Base-by-base conservation (phyloP, 768 basidiomycete species). In the Lactifluus volemus region DNA sequence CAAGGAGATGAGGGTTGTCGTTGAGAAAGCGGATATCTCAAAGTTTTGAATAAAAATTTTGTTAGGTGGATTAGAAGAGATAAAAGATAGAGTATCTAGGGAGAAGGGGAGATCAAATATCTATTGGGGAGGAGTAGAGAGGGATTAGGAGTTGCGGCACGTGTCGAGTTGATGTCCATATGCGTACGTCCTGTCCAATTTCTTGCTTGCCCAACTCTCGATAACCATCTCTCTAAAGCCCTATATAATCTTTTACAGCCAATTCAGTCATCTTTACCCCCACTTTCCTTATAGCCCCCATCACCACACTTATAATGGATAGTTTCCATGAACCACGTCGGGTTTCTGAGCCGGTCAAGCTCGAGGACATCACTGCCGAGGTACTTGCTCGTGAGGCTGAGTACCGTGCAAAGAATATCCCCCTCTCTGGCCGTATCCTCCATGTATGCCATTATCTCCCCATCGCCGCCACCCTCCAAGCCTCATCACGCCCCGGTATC, bases 361-460 rank as follows among this genome's bases (percentile, higher is more conserved):
- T 89, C 69, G 81, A 82, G 60, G 82, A 87, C 69, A 85, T 97
- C 69, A 84, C 88, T 50, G 79, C 79, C 5, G 84, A 88, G 65
- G 86, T 97, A 57, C 73, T 71, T 39, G 73, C 77, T 9, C 85
- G 95, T 70, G 89, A 96, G 73, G 79, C 79, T 0, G 79, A 87
- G 57, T 88, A 89, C 72, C 76, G 74, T 56, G 80, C 81, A 2
- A 82, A 86, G 59, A 88, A 85, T 47, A 82, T 88, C 58, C 78
- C 82, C 1, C 81, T 97, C 47, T 88, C 87, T 5, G 95, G 94
- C 2, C 83, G 95, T 47, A 89, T 97, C 71, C 81, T 98, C 68
- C 95, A 96, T 67, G 86, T 97, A 64, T 88, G 85, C 75, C 92
- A 94, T 73, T 90, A 93, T 70, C 85, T 95, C 58, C 92, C 92